Base-by-base conservation (phyloP, 257 asterid species). In the Nicotiana paniculata region DNA sequence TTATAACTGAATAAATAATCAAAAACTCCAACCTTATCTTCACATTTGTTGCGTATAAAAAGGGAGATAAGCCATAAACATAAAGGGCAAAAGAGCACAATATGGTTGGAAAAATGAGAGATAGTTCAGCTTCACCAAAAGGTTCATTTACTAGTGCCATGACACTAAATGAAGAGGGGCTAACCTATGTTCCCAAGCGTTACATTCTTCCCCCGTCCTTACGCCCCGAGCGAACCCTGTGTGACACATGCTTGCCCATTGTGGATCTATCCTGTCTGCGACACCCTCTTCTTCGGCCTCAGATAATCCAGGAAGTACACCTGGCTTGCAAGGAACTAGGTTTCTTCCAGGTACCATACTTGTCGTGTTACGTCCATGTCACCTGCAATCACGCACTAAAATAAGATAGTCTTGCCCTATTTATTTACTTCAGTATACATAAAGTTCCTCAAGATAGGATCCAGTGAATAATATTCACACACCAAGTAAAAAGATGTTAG, bases 321-420 rank as follows among this genome's bases (percentile, higher is more conserved):
- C 43, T 53, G 26, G 92, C 93, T 35, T 89, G 92, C 88, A 87
- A 87, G 86, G 88, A 87, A 61, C 32, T 82, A 12, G 91, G 93
- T 79, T 84, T 66, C 81, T 90, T 90, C 86, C 93, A 90, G 92
- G 93, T 90, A 88, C 17, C 16, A 33, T 26, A 54, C 18, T 32
- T 43, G 48, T 43, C 28, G 4, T 35, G 35, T 33, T 43, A 43
- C 48, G 11, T 8, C 11, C 57, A 53, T 21, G 51, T 17, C 13
- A 76, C 37, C 24, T 18, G 18, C 57, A 69, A 69, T 39, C 16
- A 10, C 43, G 77, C 21, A 39, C 77, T 18, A 68, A 30, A 35
- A 18, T 37, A 12, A 18, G 18, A 18, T 9, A 5, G 8, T 66
- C 39, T 39, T 39, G n/a, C 7, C 26, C 11, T 37, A 9, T 9